phyloP scores from a whole-genome alignment of 23 red algal genomes.

The Gracilariopsis chorda region DNA sequence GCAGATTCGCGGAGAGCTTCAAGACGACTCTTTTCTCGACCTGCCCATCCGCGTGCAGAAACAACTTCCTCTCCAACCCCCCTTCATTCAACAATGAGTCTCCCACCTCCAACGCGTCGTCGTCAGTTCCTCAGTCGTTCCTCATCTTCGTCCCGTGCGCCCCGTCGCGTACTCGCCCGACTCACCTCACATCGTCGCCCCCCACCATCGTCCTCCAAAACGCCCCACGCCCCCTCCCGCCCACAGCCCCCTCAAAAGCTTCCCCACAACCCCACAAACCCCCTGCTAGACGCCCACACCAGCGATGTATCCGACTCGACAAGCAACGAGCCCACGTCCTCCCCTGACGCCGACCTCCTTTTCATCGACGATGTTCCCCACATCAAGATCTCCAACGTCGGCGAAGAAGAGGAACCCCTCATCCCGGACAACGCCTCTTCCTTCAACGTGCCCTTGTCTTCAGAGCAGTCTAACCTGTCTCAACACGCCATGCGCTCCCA shows the following conservation, averaged over 20 bases:
- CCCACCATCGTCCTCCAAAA: too few species aligned
- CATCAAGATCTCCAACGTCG: slow-evolving; percentile 11
- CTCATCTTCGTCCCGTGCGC: neutral
- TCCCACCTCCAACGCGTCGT: neutral
- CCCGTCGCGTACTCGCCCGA: neutral
- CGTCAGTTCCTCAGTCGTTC: neutral
- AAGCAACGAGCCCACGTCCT: neutral
- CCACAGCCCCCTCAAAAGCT: neutral
- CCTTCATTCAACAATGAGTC: neutral
- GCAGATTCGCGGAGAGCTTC: neutral
- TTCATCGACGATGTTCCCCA: slow-evolving; percentile 7
- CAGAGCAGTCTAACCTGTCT: neutral
- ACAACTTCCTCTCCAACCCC: neutral
- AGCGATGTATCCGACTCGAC: neutral
- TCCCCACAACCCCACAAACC: neutral
- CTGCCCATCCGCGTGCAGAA: too few species aligned
- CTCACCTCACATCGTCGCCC: neutral
- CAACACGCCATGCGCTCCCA: neutral
- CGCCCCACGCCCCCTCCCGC: too few species aligned
- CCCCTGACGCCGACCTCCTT: neutral
- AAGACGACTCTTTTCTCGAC: neutral
- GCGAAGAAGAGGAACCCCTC: neutral
- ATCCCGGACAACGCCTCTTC: neutral
- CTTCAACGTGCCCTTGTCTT: neutral
- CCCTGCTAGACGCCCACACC: neutral